Base-by-base conservation (phyloP, 2,329 filamentous ascomycete genomes). In the Aspergillus candidus region DNA sequence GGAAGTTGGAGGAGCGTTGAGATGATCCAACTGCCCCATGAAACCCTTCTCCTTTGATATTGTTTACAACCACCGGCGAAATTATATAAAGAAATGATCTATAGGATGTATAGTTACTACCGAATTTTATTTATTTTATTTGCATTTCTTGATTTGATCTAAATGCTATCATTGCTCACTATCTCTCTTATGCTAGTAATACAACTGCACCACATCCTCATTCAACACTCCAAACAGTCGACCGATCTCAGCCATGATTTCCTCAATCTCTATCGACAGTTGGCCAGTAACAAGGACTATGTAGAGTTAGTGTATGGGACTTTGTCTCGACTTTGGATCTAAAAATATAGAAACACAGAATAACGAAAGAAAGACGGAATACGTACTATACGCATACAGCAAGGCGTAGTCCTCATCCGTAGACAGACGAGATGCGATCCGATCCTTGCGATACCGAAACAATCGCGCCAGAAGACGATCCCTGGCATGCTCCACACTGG, bases 401-500 rank as follows among this genome's bases (percentile, higher is more conserved):
- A 97, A 71, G 51, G 91, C 89, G 63, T 93, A 97, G 61, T 98
- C 93, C 50, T 73, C 71, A 43, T 75, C 73, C 2, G 65, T 69
- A 2, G 68, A 70, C 18, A 62, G 56, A 12, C 66, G 68, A 44
- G 71, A 74, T 17, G 62, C 60, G 2, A 74, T 72, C 43, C 82
- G 79, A 43, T 84, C 80, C 61, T 86, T 84, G 44, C 91, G 76
- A 66, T 93, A 97, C 58, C 85, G 81, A 57, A 94, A 93, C 32
- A 96, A 86, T 67, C 88, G 91, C 14, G 88, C 86, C 15, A 98
- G 74, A 36, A 97, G 72, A 46, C 86, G 76, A 61, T 98, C 90
- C 51, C 93, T 79, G 33, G 84, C 82, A 61, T 86, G 80, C 39
- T 86, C 81, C 29, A 94, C 86, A 49, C 83, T 89, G 0, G 93